A percentile compares a stretch with the other conserved stretches of the same genome.
These are phyloP conservation scores for Macadamia tetraphylla DNA, from an alignment of 164 flowering plant species.

Conservation along the genomic window DNA sequence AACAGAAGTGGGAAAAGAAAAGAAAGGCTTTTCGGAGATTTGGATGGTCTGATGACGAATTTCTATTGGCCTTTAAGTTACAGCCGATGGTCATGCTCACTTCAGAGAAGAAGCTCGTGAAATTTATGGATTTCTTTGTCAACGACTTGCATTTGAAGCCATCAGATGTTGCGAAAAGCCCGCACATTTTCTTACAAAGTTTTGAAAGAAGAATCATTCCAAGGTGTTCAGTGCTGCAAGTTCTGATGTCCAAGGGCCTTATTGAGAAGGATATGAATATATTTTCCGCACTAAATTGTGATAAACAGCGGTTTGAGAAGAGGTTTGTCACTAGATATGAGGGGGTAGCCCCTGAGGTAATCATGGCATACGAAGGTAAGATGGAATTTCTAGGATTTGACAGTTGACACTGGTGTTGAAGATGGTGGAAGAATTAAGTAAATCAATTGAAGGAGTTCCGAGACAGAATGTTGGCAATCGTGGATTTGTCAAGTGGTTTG, in stretches of 20 bases:
- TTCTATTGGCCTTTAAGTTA: background rate
- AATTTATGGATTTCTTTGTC: constrained; percentile 3
- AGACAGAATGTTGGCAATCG: background rate
- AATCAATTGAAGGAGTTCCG: background rate
- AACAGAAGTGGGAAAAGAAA: constrained; percentile 1
- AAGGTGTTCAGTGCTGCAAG: background rate
- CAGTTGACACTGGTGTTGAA: background rate
- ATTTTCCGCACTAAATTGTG: background rate
- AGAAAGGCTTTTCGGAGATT: constrained; percentile 7
- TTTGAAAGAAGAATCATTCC: background rate
- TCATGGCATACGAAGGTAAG: background rate
- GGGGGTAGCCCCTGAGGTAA: background rate
- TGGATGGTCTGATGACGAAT: constrained; percentile 12
- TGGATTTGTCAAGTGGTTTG: no score
- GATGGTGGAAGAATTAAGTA: background rate
- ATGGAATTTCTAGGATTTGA: background rate
- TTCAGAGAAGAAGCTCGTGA: constrained; percentile 12
- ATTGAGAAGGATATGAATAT: background rate
- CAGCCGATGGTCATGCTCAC: constrained; percentile 1
- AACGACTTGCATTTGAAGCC: constrained; percentile 8
- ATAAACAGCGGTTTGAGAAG: background rate
- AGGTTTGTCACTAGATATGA: background rate
- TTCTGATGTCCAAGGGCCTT: background rate
- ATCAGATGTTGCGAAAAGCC: constrained; percentile 6
- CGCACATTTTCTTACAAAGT: background rate